Evolutionary conservation across 306 rosid species (phyloP).

Genomic region (Fragaria vesca): DNA sequence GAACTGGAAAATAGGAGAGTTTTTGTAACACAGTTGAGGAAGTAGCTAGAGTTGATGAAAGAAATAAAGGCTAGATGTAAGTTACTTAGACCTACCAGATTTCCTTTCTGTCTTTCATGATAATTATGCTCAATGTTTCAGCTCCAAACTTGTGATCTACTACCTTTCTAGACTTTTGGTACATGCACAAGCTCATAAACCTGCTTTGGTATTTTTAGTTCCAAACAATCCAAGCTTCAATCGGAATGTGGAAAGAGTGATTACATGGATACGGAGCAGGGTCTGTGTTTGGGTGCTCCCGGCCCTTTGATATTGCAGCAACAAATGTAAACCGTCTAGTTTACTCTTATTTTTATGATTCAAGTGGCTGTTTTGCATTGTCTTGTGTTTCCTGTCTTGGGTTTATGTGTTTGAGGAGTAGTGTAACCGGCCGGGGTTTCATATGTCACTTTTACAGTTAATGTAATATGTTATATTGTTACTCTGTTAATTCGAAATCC

Average conservation of each 20-base stretch:
- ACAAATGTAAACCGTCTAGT: slow-evolving; percentile 56
- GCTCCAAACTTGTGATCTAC: no score
- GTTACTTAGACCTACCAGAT: neutral
- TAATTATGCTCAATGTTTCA: no score
- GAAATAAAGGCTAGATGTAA: neutral
- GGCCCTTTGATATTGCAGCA: slow-evolving; percentile 91
- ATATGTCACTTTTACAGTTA: no score
- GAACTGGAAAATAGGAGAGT: neutral
- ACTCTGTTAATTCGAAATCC: no score
- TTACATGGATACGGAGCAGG: slow-evolving; percentile 89
- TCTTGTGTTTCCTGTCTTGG: neutral
- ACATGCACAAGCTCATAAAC: no score
- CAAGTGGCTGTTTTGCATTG: neutral
- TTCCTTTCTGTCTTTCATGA: neutral
- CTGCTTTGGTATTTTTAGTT: no score
- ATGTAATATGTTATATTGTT: no score
- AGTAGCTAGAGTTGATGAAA: neutral
- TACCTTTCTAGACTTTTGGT: no score
- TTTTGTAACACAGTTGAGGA: neutral
- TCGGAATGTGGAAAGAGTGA: slow-evolving; percentile 45
- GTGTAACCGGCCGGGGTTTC: no score
- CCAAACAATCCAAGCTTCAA: no score
- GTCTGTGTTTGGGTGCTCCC: slow-evolving; percentile 85
- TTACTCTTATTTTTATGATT: neutral
- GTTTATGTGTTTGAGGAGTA: neutral